Conservation (phyloP, 768 basidiomycete species). For the Tylopilus rubrobrunneus region DNA sequence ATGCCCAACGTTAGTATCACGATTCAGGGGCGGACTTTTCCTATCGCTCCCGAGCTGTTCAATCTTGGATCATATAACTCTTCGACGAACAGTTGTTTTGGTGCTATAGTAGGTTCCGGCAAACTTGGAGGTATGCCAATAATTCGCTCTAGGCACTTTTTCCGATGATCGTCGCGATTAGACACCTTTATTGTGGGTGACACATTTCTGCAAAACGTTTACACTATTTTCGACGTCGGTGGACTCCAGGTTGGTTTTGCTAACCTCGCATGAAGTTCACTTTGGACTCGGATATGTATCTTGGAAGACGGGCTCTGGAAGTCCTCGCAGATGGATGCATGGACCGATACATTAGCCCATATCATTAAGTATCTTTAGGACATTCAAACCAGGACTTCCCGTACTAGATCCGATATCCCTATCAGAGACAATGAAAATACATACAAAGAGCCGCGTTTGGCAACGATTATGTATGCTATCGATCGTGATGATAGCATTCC, state of each 20-base stretch:
- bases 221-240: slow-evolving; percentile 41
- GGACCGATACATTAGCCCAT: neutral
- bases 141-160: neutral
- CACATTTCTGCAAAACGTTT: slow-evolving; percentile 44
- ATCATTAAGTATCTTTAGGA: neutral
- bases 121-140: slow-evolving; percentile 20
- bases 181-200: slow-evolving; percentile 36
- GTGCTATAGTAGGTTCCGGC: slow-evolving; percentile 13
- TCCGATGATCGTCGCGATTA: slow-evolving; percentile 2
- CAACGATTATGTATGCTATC: too few relatives aligned
- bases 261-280: slow-evolving; percentile 16
- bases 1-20: slow-evolving; percentile 31
- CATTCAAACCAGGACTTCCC: neutral
- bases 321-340: neutral
- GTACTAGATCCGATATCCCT: neutral
- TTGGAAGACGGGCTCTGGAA: slow-evolving; percentile 1
- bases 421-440: neutral
- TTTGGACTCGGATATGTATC: neutral
- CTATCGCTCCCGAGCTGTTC: slow-evolving; percentile 28
- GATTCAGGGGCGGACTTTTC: slow-evolving; percentile 31
- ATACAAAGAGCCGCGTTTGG: too few relatives aligned
- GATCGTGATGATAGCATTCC: neutral
- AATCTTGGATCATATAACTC: slow-evolving; percentile 34
- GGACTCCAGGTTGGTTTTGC: slow-evolving; percentile 42
- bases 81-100: slow-evolving; percentile 14